Percentiles rank a stretch among this genome's conserved stretches.
These are phyloP conservation scores for Botrytis aclada DNA, from an alignment of 2,329 filamentous ascomycete species.

Conservation along the genomic window DNA sequence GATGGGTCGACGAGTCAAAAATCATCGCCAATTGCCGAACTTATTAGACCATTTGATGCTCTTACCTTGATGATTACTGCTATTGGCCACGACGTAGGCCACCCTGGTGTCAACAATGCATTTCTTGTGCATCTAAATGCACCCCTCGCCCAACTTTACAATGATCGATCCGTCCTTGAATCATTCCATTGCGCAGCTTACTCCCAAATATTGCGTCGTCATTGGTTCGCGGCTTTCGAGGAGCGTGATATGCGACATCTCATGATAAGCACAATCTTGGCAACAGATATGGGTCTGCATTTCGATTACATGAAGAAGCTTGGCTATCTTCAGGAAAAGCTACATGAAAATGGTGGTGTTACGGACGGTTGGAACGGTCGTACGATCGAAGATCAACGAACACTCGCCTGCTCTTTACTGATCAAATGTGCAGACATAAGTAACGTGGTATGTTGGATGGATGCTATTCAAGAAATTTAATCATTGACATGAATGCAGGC, in stretches of 20 bases:
- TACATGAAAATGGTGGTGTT: slow-evolving; percentile 59
- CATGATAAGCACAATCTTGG: slow-evolving; percentile 96
- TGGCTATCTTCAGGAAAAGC: slow-evolving; percentile 73
- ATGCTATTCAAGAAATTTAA: background rate
- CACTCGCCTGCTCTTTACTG: slow-evolving; percentile 80
- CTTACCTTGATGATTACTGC: slow-evolving; percentile 88
- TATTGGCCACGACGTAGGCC: slow-evolving; percentile 97
- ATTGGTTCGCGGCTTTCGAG: slow-evolving; percentile 83
- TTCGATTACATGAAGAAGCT: slow-evolving; percentile 95
- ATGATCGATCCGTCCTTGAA: slow-evolving; percentile 93
- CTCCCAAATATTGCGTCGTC: slow-evolving; percentile 86
- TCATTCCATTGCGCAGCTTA: slow-evolving; percentile 97
- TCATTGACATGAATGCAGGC: slow-evolving; percentile 54
- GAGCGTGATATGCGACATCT: slow-evolving; percentile 77
- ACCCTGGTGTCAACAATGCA: slow-evolving; percentile 96
- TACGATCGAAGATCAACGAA: slow-evolving; percentile 70
- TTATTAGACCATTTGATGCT: slow-evolving; percentile 84
- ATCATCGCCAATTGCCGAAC: slow-evolving; percentile 65
- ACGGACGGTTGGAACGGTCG: slow-evolving; percentile 75
- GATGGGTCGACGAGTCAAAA: slow-evolving; percentile 10
- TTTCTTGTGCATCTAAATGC: slow-evolving; percentile 91
- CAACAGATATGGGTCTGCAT: slow-evolving; percentile 96
- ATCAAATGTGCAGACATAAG: slow-evolving; percentile 99
- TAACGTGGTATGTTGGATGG: slow-evolving; percentile 72
- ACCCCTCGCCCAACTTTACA: slow-evolving; percentile 91